phyloP scores from a whole-genome alignment of 352 stramenopile species.

The Globisporangium viniferum region DNA sequence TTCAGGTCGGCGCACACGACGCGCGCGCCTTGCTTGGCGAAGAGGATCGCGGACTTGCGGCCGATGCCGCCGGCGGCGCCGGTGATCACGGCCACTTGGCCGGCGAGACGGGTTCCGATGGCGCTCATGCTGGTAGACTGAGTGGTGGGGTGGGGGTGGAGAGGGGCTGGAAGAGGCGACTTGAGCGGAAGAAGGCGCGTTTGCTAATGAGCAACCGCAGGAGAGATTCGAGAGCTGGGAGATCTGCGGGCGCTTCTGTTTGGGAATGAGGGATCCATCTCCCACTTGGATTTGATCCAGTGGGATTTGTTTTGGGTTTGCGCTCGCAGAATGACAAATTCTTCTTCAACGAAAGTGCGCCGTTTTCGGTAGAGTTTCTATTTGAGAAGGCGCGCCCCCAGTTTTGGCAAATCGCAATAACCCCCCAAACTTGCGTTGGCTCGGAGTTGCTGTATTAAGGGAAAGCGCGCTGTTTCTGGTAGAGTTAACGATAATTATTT shows the following conservation, averaged over 20 bases:
- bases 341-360: too few species aligned
- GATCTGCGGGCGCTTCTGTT: neutral
- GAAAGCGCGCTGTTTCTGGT: too few species aligned
- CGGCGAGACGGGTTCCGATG: constrained; percentile 51
- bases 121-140: constrained; percentile 34
- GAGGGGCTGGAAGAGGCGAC: neutral
- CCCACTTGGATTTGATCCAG: neutral
- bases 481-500: too few species aligned
- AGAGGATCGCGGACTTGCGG: constrained; percentile 78
- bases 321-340: neutral
- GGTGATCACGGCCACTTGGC: constrained; percentile 82
- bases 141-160: neutral
- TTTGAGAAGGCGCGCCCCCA: too few species aligned
- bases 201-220: constrained; percentile 1
- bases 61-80: constrained; percentile 80
- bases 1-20: constrained; percentile 84
- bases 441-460: too few species aligned
- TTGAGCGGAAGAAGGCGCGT: constrained; percentile 10
- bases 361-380: too few species aligned
- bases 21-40: constrained; percentile 74
- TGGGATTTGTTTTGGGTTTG: too few species aligned
- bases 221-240: too few species aligned
- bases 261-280: neutral
- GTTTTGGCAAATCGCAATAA: too few species aligned
- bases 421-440: too few species aligned